Conservation (phyloP, 179 eudicot species). For the Spinacia oleracea region DNA sequence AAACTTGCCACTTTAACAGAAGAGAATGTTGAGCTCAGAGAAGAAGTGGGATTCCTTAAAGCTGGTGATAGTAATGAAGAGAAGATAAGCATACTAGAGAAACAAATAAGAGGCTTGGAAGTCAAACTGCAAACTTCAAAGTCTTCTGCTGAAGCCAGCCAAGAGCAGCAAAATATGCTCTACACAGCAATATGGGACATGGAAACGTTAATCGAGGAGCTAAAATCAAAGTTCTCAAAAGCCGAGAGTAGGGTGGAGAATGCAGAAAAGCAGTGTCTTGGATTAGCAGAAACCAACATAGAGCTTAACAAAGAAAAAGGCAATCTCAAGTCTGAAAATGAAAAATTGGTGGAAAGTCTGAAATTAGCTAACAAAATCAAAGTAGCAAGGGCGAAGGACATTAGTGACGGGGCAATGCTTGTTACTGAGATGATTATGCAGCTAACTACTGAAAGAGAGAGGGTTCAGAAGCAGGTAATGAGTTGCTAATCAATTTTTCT, state of each 20-base stretch:
- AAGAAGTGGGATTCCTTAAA: slow-evolving; percentile 76
- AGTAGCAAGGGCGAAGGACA: slow-evolving; percentile 52
- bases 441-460: slow-evolving; percentile 75
- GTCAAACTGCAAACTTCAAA: slow-evolving; percentile 57
- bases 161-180: slow-evolving; percentile 84
- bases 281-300: slow-evolving; percentile 56
- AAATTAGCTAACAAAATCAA: slow-evolving; percentile 45
- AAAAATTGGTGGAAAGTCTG: slow-evolving; percentile 43
- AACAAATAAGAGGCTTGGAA: slow-evolving; percentile 69
- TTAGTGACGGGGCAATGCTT: slow-evolving; percentile 49
- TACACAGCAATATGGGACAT: slow-evolving; percentile 97
- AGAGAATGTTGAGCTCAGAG: slow-evolving; percentile 66
- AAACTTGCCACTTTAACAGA: slow-evolving; percentile 60
- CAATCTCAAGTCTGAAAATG: slow-evolving; percentile 45
- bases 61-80: slow-evolving; percentile 54
- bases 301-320: slow-evolving; percentile 57
- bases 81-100: slow-evolving; percentile 67
- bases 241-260: slow-evolving; percentile 63
- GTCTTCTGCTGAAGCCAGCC: slow-evolving; percentile 73
- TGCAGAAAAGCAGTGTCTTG: slow-evolving; percentile 58
- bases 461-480: slow-evolving; percentile 71
- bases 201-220: slow-evolving; percentile 94
- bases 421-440: slow-evolving; percentile 72
- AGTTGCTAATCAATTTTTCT: not conserved
- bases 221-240: slow-evolving; percentile 68